Evolutionary conservation across 2,329 filamentous ascomycete species (phyloP).

Genomic region (Exophiala oligosperma): DNA sequence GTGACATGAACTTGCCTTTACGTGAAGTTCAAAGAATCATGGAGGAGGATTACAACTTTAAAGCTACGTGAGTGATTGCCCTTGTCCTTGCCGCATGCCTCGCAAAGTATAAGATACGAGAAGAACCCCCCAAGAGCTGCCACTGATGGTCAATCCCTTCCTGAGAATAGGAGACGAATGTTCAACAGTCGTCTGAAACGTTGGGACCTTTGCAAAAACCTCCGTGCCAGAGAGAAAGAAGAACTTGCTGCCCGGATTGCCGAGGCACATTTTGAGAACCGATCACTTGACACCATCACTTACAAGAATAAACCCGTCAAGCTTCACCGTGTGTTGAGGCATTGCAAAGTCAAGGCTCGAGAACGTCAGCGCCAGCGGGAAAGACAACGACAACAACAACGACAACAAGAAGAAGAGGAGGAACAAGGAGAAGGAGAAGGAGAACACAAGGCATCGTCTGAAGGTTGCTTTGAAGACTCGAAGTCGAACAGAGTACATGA

Average conservation of each 20-base stretch:
- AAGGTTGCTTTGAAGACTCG: neutral
- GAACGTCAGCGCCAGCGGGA: neutral
- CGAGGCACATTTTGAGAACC: constrained; percentile 4
- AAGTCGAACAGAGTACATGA: neutral
- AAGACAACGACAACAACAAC: no score
- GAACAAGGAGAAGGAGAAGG: neutral
- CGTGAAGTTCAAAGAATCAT: constrained; percentile 8
- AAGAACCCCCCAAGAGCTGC: no score
- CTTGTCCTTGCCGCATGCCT: neutral
- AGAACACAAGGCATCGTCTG: neutral
- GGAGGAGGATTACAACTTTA: constrained; percentile 3
- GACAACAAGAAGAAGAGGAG: no score
- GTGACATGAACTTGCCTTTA: constrained; percentile 1
- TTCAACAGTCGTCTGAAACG: constrained; percentile 10
- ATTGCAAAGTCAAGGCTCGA: neutral
- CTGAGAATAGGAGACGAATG: constrained; percentile 14
- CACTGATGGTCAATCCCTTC: neutral
- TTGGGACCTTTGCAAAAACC: constrained; percentile 16
- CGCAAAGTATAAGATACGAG: neutral
- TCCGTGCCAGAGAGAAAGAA: constrained; percentile 10
- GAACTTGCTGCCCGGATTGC: constrained; percentile 1
- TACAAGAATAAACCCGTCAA: constrained; percentile 6
- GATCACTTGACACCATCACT: neutral
- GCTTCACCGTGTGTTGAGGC: constrained; percentile 5
- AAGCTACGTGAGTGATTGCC: constrained; percentile 3